Evolutionary conservation across 768 basidiomycete species (phyloP).

Genomic region (Auricularia sp.): DNA sequence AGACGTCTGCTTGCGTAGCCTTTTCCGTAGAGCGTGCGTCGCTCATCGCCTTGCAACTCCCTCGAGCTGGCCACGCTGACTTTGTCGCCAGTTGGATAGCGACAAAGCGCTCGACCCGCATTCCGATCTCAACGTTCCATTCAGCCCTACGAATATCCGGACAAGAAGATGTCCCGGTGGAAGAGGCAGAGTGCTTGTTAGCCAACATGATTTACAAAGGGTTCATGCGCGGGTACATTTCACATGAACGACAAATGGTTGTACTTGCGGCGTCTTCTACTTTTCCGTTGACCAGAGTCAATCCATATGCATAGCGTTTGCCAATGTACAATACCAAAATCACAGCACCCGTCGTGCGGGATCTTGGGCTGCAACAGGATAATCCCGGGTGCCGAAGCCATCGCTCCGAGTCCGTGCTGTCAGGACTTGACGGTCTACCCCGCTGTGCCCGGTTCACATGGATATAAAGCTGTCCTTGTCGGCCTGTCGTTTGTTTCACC

Average conservation of each 20-base stretch:
- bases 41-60: background rate
- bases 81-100: constrained; percentile 60
- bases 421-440: background rate
- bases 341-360: background rate
- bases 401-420: background rate
- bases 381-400: background rate
- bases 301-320: constrained; percentile 31
- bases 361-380: background rate
- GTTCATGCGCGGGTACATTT: constrained; percentile 90
- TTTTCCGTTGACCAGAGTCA: constrained; percentile 64
- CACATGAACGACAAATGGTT: constrained; percentile 90
- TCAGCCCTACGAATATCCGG: constrained; percentile 64
- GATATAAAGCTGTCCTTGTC: background rate
- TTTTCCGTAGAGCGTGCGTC: constrained; percentile 70
- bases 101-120: constrained; percentile 59
- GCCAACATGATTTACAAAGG: constrained; percentile 94
- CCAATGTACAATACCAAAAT: background rate
- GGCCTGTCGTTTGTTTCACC: background rate
- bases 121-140: constrained; percentile 76
- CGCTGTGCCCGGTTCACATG: background rate
- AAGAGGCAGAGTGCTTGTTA: constrained; percentile 87
- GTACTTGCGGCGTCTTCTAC: constrained; percentile 73
- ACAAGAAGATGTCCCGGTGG: constrained; percentile 53
- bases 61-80: no score
- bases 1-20: constrained; percentile 73